Percentiles rank a stretch among this genome's conserved stretches.
Evolutionary conservation across 495 filamentous ascomycete species (phyloP).

Genomic region (Staphylotrichum longicolle): DNA sequence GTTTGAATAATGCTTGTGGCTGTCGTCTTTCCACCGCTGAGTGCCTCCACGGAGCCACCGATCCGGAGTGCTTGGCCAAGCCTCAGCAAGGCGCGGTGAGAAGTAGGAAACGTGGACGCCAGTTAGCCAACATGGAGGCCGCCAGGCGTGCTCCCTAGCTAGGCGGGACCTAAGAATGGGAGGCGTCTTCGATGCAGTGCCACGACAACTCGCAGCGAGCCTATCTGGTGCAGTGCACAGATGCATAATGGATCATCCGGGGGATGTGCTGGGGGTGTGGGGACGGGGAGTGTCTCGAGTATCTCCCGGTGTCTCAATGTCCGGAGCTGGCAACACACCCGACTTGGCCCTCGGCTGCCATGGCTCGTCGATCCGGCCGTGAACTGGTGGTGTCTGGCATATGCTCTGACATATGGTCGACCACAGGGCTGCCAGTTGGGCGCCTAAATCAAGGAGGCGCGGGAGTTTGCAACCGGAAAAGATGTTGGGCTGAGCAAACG

Average conservation of each 20-base stretch:
- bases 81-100: constrained; percentile 17
- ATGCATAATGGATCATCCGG: constrained; percentile 28
- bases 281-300: constrained; percentile 20
- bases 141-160: constrained; percentile 23
- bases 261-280: constrained; percentile 23
- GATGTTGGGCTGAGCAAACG: neutral
- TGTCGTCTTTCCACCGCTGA: constrained; percentile 9
- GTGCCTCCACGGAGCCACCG: constrained; percentile 26
- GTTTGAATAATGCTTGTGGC: neutral
- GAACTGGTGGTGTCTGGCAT: constrained; percentile 12
- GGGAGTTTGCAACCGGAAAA: neutral
- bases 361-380: constrained; percentile 20
- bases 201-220: constrained; percentile 30
- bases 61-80: constrained; percentile 21
- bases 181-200: constrained; percentile 33
- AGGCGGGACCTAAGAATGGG: constrained; percentile 33
- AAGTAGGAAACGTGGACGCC: constrained; percentile 31
- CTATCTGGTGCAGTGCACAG: constrained; percentile 17
- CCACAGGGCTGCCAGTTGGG: neutral
- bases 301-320: constrained; percentile 14
- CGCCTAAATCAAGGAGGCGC: neutral
- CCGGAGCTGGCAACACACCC: constrained; percentile 23
- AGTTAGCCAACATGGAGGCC: constrained; percentile 28
- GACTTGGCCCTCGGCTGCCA: constrained; percentile 17
- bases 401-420: neutral